These are phyloP conservation scores for Schizochytrium sp. DNA, from an alignment of 108 stramenopile species.

Conservation along the genomic window DNA sequence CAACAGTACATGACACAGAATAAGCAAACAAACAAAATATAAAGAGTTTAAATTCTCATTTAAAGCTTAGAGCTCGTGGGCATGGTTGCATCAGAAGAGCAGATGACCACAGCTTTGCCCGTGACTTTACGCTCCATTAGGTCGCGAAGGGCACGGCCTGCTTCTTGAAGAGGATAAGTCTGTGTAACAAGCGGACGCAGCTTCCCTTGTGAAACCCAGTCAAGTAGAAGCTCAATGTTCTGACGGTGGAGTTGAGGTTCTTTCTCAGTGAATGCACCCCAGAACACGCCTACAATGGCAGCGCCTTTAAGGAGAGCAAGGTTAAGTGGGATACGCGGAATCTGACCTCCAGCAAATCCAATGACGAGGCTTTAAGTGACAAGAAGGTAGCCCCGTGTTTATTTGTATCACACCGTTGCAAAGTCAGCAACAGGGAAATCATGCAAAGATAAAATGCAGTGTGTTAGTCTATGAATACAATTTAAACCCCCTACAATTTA, in stretches of 20 bases:
- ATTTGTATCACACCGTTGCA: too few relatives aligned
- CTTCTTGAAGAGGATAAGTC: slow-evolving; percentile 67
- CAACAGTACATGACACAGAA: too few relatives aligned
- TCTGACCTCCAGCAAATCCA: slow-evolving; percentile 67
- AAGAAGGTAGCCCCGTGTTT: too few relatives aligned
- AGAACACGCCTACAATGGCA: slow-evolving; percentile 68
- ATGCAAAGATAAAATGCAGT: too few relatives aligned
- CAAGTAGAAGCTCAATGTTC: not conserved
- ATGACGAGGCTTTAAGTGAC: slow-evolving; percentile 59
- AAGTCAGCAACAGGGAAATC: too few relatives aligned
- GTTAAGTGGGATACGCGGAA: slow-evolving; percentile 68
- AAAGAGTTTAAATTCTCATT: not conserved
- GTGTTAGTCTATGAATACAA: too few relatives aligned
- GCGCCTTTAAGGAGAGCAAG: slow-evolving; percentile 68
- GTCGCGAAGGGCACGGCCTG: slow-evolving; percentile 64
- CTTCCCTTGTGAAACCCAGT: slow-evolving; percentile 46
- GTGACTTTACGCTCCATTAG: slow-evolving; percentile 63
- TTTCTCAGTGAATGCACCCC: slow-evolving; percentile 66
- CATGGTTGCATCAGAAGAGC: not conserved
- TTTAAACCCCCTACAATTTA: too few relatives aligned
- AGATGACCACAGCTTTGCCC: slow-evolving; percentile 10
- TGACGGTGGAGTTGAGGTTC: slow-evolving; percentile 56
- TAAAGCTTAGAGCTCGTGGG: slow-evolving; percentile 22
- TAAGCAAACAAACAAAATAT: too few relatives aligned
- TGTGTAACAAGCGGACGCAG: slow-evolving; percentile 62